A percentile compares a stretch with the other conserved stretches of the same genome.
Conservation (phyloP, 2,329 filamentous ascomycete species). For the Nigrospora osmanthi region DNA sequence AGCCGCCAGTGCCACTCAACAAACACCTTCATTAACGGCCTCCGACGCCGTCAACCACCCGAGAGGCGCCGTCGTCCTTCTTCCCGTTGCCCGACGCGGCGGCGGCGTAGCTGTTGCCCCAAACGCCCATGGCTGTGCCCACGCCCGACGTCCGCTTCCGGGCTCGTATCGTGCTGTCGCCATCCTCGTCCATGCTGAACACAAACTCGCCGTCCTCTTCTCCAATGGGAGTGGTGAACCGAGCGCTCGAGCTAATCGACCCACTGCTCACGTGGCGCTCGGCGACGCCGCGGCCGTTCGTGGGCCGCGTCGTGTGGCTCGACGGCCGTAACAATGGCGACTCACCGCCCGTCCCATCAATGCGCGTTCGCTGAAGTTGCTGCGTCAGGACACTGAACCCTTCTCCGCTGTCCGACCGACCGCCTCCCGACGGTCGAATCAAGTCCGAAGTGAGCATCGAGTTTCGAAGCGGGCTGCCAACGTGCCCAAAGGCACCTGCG, state of each 20-base stretch:
- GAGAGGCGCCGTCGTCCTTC: conserved; percentile 17
- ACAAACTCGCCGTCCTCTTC: conserved; percentile 58
- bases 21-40: conserved; percentile 7
- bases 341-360: conserved; percentile 37
- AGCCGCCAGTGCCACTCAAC: neutral
- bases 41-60: conserved; percentile 19
- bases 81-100: conserved; percentile 17
- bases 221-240: conserved; percentile 58
- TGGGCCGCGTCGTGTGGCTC: conserved; percentile 29
- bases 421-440: conserved; percentile 31
- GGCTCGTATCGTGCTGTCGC: conserved; percentile 33
- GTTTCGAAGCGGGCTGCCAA: conserved; percentile 57
- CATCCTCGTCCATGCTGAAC: conserved; percentile 58
- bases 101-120: conserved; percentile 24
- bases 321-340: conserved; percentile 43
- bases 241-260: conserved; percentile 48
- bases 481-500: conserved; percentile 51
- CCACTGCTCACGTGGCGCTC: conserved; percentile 54
- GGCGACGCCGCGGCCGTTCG: conserved; percentile 30
- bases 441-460: conserved; percentile 51
- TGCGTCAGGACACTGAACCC: conserved; percentile 52
- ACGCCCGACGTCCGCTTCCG: conserved; percentile 41
- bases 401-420: conserved; percentile 36
- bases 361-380: conserved; percentile 52
- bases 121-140: conserved; percentile 16